Evolutionary conservation across 345 rosid species (phyloP), one percentile per base, ranked within the genome.

Genomic region (Brassica juncea): DNA sequence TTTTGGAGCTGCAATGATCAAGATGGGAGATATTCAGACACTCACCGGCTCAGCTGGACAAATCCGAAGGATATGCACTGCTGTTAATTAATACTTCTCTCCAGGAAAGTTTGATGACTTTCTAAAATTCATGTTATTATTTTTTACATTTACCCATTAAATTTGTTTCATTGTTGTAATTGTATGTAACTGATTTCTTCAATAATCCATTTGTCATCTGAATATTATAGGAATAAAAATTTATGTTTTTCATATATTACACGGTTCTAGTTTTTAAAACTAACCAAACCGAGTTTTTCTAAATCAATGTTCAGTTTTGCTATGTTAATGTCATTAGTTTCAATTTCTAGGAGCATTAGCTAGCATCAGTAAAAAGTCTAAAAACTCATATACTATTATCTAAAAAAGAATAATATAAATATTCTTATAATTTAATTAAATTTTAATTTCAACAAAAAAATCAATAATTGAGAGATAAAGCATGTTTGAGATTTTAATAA

Each of bases 1-100:
- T 79, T 86, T 83, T 8, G 81, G 77, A 1, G 52, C 81, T n/a
- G 87, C 87, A 5, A 86, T 83, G 87, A 71, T 86, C 37, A 86
- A 79, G 42, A 86, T 84, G 87, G 86, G 85, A 32, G 78, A 86
- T 21, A 54, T 54, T 54, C 25, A 54, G 10, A 15, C 60, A 6
- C 60, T 54, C 9, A 54, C 60, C 60, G 60, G 60, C 25, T 54
- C 60, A 6, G 25, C 60, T 16, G 60, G 60, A 54, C 25, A 7
- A 54, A 54, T 54, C 21, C 3, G 60, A n/a, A 54, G 60, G 25
- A 16, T 54, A 4, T 54, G 60, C 60, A 16, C 25, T 54, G 23
- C 25, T 7, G 60, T 54, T 16, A 54, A 54, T 54, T 54, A 54
- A 15, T 14, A 7, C 19, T 9, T 19, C 25, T 34, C 14, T 62